Conservation (phyloP, 768 basidiomycete species). For the Panaeolus cyanescens region DNA sequence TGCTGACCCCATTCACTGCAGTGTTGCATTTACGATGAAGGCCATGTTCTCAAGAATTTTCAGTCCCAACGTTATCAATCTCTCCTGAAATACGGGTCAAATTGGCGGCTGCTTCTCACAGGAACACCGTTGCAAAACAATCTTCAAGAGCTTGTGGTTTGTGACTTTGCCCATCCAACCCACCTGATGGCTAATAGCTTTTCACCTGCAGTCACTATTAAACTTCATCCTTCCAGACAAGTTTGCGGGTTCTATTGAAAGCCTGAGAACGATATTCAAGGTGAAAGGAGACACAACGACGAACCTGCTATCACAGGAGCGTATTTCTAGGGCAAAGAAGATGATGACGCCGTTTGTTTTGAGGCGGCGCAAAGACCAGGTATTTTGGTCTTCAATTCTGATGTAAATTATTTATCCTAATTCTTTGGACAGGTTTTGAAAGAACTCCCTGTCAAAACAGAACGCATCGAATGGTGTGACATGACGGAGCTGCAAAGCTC, state of each 20-base stretch:
- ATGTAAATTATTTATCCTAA: background rate
- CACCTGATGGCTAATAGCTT: background rate
- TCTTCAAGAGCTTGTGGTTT: slow-evolving; percentile 84
- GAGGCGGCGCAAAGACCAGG: slow-evolving; percentile 95
- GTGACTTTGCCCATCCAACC: slow-evolving; percentile 25
- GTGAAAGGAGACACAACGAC: slow-evolving; percentile 91
- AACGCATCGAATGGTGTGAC: slow-evolving; percentile 93
- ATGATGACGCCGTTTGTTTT: slow-evolving; percentile 99
- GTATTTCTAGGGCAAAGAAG: slow-evolving; percentile 93
- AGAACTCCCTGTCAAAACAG: slow-evolving; percentile 90
- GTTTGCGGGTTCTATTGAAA: slow-evolving; percentile 76
- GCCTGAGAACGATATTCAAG: slow-evolving; percentile 94
- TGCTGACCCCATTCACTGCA: slow-evolving; percentile 30
- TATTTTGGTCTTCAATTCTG: slow-evolving; percentile 23
- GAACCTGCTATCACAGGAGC: slow-evolving; percentile 86
- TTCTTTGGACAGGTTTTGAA: slow-evolving; percentile 67
- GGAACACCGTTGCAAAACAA: slow-evolving; percentile 96
- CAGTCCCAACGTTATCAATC: slow-evolving; percentile 96
- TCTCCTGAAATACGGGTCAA: slow-evolving; percentile 79
- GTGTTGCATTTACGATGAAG: slow-evolving; percentile 96
- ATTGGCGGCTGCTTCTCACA: slow-evolving; percentile 90
- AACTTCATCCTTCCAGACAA: slow-evolving; percentile 96
- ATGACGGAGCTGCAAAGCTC: slow-evolving; percentile 83
- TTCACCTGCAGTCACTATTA: slow-evolving; percentile 82
- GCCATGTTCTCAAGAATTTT: slow-evolving; percentile 96